Percentiles rank a stretch among this genome's conserved stretches.
Evolutionary conservation across 2,329 filamentous ascomycete genomes (phyloP).

Genomic region (Dothideomycetes sp.): DNA sequence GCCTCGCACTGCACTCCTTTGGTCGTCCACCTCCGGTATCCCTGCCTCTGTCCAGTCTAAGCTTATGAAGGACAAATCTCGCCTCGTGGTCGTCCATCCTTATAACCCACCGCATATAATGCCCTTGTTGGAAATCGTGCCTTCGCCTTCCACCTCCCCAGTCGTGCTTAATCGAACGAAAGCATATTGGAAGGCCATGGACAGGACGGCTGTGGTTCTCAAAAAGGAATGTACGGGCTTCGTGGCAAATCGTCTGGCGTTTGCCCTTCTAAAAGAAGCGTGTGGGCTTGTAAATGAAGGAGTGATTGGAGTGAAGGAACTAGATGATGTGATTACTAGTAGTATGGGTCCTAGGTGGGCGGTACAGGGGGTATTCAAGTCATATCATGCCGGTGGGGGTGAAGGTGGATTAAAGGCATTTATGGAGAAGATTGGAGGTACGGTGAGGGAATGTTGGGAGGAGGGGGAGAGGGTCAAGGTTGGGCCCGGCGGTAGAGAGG

Average conservation of each 20-base stretch:
- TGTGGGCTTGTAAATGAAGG: conserved; percentile 43
- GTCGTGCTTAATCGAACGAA: conserved; percentile 29
- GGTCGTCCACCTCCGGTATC: conserved; percentile 49
- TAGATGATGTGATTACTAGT: conserved; percentile 41
- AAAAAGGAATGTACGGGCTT: conserved; percentile 45
- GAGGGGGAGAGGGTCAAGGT: conserved; percentile 34
- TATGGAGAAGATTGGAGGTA: conserved; percentile 45
- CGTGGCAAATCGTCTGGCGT: conserved; percentile 47
- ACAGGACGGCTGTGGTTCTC: conserved; percentile 38
- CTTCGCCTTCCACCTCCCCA: conserved; percentile 30
- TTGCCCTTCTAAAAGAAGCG: conserved; percentile 45
- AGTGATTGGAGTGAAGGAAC: conserved; percentile 40
- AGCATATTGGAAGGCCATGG: conserved; percentile 33
- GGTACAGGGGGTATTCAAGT: conserved; percentile 46
- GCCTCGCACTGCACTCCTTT: conserved; percentile 36
- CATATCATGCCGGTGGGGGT: conserved; percentile 49
- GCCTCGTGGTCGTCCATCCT: conserved; percentile 47
- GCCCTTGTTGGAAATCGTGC: conserved; percentile 49
- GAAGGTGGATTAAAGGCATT: conserved; percentile 41
- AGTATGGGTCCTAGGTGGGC: conserved; percentile 46
- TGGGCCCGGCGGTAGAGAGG: conserved; percentile 13
- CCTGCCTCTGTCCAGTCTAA: conserved; percentile 38
- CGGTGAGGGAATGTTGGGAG: conserved; percentile 44
- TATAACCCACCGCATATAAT: conserved; percentile 53
- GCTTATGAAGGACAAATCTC: conserved; percentile 30